phyloP scores from a whole-genome alignment of 1,139 yeast species.

The Hemisphaericaspora xylofermentans region DNA sequence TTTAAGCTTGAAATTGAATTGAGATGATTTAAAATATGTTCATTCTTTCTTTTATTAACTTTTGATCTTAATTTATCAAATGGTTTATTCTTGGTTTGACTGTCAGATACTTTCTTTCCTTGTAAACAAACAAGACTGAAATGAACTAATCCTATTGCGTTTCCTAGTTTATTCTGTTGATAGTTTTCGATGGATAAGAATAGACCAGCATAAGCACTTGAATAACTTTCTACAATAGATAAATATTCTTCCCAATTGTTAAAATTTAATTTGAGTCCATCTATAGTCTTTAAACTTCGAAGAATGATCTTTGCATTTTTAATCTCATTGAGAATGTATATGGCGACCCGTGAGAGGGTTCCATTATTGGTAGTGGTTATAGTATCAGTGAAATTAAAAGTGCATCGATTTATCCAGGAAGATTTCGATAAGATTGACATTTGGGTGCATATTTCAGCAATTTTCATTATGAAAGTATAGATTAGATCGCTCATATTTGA shows the following conservation, averaged over 20 bases:
- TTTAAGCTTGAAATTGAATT: slow-evolving; percentile 39
- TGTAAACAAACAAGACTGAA: slow-evolving; percentile 40
- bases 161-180: slow-evolving; percentile 41
- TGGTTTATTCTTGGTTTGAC: slow-evolving; percentile 4
- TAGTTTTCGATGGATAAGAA: slow-evolving; percentile 44
- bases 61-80: slow-evolving; percentile 26
- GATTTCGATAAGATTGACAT: slow-evolving; percentile 42
- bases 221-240: slow-evolving; percentile 32
- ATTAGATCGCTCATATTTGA: slow-evolving; percentile 14
- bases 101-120: slow-evolving; percentile 25
- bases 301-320: slow-evolving; percentile 20
- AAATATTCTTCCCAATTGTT: slow-evolving; percentile 38
- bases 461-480: slow-evolving; percentile 26
- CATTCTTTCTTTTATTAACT: slow-evolving; percentile 30
- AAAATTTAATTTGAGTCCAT: slow-evolving; percentile 19
- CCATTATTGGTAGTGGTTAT: slow-evolving; percentile 38
- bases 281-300: slow-evolving; percentile 2
- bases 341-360: slow-evolving; percentile 42
- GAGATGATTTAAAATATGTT: slow-evolving; percentile 30
- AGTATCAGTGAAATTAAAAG: slow-evolving; percentile 27
- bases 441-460: slow-evolving; percentile 36
- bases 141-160: slow-evolving; percentile 43
- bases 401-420: slow-evolving; percentile 38
- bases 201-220: slow-evolving; percentile 42
- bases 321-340: slow-evolving; percentile 37